A percentile compares a stretch with the other conserved stretches of the same genome.
phyloP scores from a whole-genome alignment of 108 stramenopile species.

The Seminavis robusta region DNA sequence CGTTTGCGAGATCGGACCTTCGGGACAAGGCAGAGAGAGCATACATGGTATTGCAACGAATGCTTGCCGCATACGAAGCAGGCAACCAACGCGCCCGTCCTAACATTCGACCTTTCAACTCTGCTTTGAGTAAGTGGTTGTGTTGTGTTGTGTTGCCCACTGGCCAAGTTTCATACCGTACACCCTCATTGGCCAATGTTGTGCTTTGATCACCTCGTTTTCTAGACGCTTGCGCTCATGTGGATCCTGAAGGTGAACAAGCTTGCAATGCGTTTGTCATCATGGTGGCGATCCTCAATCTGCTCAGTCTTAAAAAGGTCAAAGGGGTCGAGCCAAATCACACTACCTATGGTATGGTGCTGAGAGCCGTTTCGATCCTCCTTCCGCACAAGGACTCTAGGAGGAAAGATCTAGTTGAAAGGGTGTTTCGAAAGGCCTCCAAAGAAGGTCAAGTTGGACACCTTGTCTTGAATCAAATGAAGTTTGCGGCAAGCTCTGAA shows the following conservation, averaged over 20 bases:
- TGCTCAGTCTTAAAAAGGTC: conserved; percentile 16
- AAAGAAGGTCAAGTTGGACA: conserved; percentile 51
- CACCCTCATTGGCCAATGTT: too few species aligned
- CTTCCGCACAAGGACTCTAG: conserved; percentile 27
- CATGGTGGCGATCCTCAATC: conserved; percentile 26
- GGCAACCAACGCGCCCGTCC: conserved; percentile 27
- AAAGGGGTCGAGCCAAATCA: conserved; percentile 44
- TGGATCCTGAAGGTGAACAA: conserved; percentile 34
- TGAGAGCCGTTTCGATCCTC: conserved; percentile 45
- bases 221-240: conserved; percentile 61
- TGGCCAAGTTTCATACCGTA: too few species aligned
- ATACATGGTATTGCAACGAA: conserved; percentile 17
- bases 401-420: conserved; percentile 34
- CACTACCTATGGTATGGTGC: conserved; percentile 56
- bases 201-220: too few species aligned
- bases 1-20: conserved; percentile 15
- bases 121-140: too few species aligned
- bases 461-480: conserved; percentile 53
- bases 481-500: conserved; percentile 25
- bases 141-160: too few species aligned
- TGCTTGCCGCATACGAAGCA: conserved; percentile 9
- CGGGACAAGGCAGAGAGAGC: conserved; percentile 32
- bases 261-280: conserved; percentile 42
- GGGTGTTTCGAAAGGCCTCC: conserved; percentile 42
- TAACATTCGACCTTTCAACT: conserved; percentile 46